Base-by-base conservation (phyloP, 805 yeast species). In the Alloascoidea africana region DNA sequence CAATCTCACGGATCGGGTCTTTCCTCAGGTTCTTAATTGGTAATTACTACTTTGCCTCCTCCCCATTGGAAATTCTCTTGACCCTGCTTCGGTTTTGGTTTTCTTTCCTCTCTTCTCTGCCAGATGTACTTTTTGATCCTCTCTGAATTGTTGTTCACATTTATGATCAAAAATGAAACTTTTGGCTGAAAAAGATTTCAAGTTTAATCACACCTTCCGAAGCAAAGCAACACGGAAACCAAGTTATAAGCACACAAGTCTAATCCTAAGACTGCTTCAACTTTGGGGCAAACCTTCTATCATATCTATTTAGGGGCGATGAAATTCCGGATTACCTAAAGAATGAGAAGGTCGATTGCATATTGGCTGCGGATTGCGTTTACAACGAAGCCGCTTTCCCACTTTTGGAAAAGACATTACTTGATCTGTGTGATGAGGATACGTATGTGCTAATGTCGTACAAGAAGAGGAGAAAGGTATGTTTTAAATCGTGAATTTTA, bases 301-400 rank as follows among this genome's bases (percentile, higher is more conserved):
- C 18, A 19, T 27, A 27, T 16, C 30, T 14, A 13, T 2, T 3
- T 27, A 48, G 52, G 62, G 68, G 68, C 4, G 55, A 53, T 15
- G 47, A 47, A 2, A 42, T 64, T 8, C 69, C 70, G 3, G 54
- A 44, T 0, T 60, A 56, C 38, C 54, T 63, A 6, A 30, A 43
- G 6, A 47, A 46, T 1, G 54, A 51, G 3, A 38, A 40, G 8
- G 58, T 61, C 3, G 75, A 70, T 49, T 52, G 70, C 3, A 52
- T 72, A 2, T 47, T 72, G 16, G 78, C 77, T 3, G 78, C 78
- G 0, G 79, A 72, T 49, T 71, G 77, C 50, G 77, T 73, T 11
- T 72, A 72, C 41, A 54, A 67, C 17, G 78, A 70, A 44, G 47
- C 55, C 5, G 73, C 75, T 2, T 72, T 73, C 46, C 74, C 73